These are phyloP conservation scores for Neocucurbitaria cava DNA, from an alignment of 2,329 filamentous ascomycete species.

Conservation along the genomic window DNA sequence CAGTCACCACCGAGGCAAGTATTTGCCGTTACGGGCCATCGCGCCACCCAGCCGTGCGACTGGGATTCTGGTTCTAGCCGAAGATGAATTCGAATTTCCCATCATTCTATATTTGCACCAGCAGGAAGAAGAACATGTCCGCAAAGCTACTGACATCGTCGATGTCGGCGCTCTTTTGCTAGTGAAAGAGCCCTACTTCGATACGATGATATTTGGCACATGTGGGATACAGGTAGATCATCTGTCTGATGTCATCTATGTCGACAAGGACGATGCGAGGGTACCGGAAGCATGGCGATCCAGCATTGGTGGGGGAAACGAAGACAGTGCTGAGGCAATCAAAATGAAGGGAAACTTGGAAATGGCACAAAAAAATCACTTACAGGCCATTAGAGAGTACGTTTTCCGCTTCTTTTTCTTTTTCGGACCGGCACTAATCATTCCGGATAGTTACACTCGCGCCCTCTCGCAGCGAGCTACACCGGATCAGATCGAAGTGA, in stretches of 20 bases:
- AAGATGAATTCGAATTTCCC: constrained; percentile 13
- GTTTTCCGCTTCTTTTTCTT: neutral
- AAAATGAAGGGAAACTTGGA: constrained; percentile 19
- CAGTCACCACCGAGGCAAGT: constrained; percentile 51
- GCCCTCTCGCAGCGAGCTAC: constrained; percentile 21
- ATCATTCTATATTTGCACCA: constrained; percentile 14
- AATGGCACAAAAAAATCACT: constrained; percentile 16
- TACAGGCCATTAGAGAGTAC: constrained; percentile 22
- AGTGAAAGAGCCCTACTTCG: constrained; percentile 61
- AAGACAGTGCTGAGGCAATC: constrained; percentile 7
- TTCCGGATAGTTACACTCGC: constrained; percentile 50
- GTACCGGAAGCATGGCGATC: constrained; percentile 51
- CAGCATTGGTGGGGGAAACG: neutral
- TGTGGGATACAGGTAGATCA: constrained; percentile 62
- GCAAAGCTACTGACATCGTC: constrained; percentile 41
- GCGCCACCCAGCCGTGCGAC: constrained; percentile 25
- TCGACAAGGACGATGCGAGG: constrained; percentile 46
- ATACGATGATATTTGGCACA: constrained; percentile 45
- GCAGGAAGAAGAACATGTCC: constrained; percentile 44
- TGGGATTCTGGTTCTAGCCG: constrained; percentile 11
- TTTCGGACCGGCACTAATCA: constrained; percentile 25
- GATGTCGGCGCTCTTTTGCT: constrained; percentile 35
- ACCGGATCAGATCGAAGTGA: constrained; percentile 36
- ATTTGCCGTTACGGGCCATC: constrained; percentile 43
- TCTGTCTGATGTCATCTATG: constrained; percentile 55